A percentile compares a stretch with the other conserved stretches of the same genome.
These are phyloP conservation scores for Magnolia sinica DNA, from an alignment of 164 flowering plant species.

Conservation along the genomic window DNA sequence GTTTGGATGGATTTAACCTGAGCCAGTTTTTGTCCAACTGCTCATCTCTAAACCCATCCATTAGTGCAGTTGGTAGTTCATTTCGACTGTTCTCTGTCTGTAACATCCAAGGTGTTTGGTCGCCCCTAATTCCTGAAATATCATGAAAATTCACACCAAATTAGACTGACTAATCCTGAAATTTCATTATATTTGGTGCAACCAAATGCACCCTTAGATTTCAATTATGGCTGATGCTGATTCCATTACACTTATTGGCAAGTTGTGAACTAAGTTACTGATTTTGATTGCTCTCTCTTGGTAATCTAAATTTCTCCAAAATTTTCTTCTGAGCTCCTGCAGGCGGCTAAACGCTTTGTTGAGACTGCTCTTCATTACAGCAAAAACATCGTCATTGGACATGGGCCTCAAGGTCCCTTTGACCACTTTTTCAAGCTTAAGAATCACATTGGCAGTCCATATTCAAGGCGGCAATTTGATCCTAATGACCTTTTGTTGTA, in stretches of 20 bases:
- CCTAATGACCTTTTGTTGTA: constrained; percentile 68
- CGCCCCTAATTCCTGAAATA: too few species aligned
- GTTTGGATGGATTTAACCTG: not conserved
- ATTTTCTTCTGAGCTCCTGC: constrained; percentile 12
- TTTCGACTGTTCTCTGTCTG: not conserved
- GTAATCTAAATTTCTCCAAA: constrained; percentile 3
- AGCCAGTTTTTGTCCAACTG: not conserved
- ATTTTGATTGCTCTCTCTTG: not conserved
- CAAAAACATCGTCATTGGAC: constrained; percentile 75
- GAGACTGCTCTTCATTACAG: constrained; percentile 75
- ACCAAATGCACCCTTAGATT: not conserved
- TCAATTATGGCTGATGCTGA: not conserved
- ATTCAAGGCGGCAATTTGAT: constrained; percentile 32
- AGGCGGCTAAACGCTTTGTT: constrained; percentile 80
- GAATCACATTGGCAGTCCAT: constrained; percentile 14
- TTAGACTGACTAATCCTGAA: too few species aligned
- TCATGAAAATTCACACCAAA: too few species aligned
- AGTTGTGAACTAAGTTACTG: not conserved
- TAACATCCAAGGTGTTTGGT: too few species aligned
- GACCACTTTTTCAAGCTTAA: constrained; percentile 73
- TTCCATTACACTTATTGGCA: not conserved
- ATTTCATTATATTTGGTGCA: too few species aligned
- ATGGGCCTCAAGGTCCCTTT: constrained; percentile 87
- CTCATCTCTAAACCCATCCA: not conserved
- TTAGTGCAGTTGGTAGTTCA: not conserved